Evolutionary conservation across 768 basidiomycete species (phyloP), one percentile per base, ranked within the genome.

Genomic region (Aureoboletus auriporus): DNA sequence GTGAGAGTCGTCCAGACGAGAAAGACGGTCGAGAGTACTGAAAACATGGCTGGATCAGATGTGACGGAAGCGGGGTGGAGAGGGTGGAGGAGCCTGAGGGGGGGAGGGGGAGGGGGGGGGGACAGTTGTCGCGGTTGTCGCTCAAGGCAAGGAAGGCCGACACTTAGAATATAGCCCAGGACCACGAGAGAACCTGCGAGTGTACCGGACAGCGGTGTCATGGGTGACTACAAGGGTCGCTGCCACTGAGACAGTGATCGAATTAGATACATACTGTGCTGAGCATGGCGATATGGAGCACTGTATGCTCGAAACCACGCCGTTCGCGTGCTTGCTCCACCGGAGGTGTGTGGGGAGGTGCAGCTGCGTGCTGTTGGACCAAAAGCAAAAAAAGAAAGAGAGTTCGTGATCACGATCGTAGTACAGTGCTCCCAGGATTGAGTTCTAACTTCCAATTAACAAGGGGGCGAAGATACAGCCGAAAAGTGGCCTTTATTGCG

Each of bases 321-420:
- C 38, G 51, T 30, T 43, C 39, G 26, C 38, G 51, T 1, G 49
- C 42, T 37, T 56, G 48, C 5, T 43, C 42, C 4, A 48, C 8
- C 3, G 54, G 45, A 4, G 57, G 61, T 6, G 10, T 35, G n/a
- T 60, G 51, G 27, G 61, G 61, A 1, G 61, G 12, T 0, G 61
- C 63, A 3, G 10, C 5, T 4, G 37, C 43, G 31, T 46, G 43
- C 0, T 37, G 27, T 7, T 47, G 49, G 7, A 47, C 28, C 12
- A 30, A 6, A 1, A 16, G 13, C 8, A 12, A 29, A 28, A 48
- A 13, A 29, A 52, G 13, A 31, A 55, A 14, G 5, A 60, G 40
- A 0, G 59, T 51, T 63, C 3, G 14, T 8, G 31, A 51, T 33
- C 10, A 40, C n/a, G 41, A 48, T 47, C 14, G 20, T 37, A 11